Evolutionary conservation across 129 eudicot genomes (phyloP).

Genomic region (Flaveria brownii): DNA sequence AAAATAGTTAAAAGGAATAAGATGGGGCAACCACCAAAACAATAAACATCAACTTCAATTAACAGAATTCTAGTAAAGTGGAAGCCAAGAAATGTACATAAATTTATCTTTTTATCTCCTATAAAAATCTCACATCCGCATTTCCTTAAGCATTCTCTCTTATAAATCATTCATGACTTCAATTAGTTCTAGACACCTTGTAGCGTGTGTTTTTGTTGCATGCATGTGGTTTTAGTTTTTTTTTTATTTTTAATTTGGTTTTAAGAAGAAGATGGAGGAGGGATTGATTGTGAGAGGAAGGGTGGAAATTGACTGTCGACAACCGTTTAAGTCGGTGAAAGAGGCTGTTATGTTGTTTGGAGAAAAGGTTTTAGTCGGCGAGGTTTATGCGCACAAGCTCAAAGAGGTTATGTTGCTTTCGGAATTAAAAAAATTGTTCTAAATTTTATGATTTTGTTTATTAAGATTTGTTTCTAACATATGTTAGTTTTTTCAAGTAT

Average conservation of each 20-base stretch:
- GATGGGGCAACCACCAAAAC: conserved; percentile 55
- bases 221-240: background rate
- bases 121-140: background rate
- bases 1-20: conserved; percentile 38
- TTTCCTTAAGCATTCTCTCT: background rate
- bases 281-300: conserved; percentile 74
- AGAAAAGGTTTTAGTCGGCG: conserved; percentile 73
- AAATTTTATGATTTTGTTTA: background rate
- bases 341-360: conserved; percentile 78
- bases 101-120: conserved; percentile 23
- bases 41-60: conserved; percentile 54
- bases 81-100: conserved; percentile 55
- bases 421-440: too few species aligned
- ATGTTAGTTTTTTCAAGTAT: background rate
- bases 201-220: conserved; percentile 8
- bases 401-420: conserved; percentile 55
- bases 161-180: background rate
- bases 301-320: conserved; percentile 75
- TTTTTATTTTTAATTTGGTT: background rate
- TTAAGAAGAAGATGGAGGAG: conserved; percentile 43
- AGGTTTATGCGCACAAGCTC: conserved; percentile 67
- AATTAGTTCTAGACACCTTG: background rate
- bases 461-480: too few species aligned
- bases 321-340: conserved; percentile 72
- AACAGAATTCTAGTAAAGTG: conserved; percentile 64